Conservation (phyloP, 345 rosid genomes). For the Luvunga scandens region DNA sequence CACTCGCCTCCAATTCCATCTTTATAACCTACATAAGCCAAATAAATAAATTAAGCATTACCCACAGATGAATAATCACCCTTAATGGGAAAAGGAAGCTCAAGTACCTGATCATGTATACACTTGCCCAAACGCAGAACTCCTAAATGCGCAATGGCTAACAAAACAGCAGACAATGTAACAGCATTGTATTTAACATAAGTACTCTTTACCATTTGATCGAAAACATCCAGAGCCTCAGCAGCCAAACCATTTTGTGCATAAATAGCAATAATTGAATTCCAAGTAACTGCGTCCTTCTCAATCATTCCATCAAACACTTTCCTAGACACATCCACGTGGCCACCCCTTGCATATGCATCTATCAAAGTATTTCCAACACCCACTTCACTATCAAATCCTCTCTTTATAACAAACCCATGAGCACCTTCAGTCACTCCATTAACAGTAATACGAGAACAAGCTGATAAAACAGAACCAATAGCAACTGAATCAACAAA, state of each 20-base stretch:
- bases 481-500: conserved; percentile 58
- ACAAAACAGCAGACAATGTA: conserved; percentile 63
- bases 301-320: conserved; percentile 64
- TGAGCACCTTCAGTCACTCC: conserved; percentile 60
- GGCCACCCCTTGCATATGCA: conserved; percentile 74
- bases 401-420: conserved; percentile 58
- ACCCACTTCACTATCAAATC: conserved; percentile 49
- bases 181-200: conserved; percentile 53
- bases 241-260: conserved; percentile 68
- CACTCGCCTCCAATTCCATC: conserved; percentile 65
- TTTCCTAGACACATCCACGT: conserved; percentile 46
- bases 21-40: conserved; percentile 55
- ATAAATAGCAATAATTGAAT: conserved; percentile 67
- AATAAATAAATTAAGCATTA: conserved; percentile 3
- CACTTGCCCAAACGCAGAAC: conserved; percentile 62
- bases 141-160: conserved; percentile 76
- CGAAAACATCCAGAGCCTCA: conserved; percentile 61
- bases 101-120: conserved; percentile 71
- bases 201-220: conserved; percentile 36
- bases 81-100: not conserved
- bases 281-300: conserved; percentile 73
- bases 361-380: conserved; percentile 72
- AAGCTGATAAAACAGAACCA: conserved; percentile 74
- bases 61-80: not conserved
- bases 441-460: conserved; percentile 50